A percentile compares a stretch with the other conserved stretches of the same genome.
phyloP scores from a whole-genome alignment of 202 grass and related monocot genomes.

The Saccharum hybrid region DNA sequence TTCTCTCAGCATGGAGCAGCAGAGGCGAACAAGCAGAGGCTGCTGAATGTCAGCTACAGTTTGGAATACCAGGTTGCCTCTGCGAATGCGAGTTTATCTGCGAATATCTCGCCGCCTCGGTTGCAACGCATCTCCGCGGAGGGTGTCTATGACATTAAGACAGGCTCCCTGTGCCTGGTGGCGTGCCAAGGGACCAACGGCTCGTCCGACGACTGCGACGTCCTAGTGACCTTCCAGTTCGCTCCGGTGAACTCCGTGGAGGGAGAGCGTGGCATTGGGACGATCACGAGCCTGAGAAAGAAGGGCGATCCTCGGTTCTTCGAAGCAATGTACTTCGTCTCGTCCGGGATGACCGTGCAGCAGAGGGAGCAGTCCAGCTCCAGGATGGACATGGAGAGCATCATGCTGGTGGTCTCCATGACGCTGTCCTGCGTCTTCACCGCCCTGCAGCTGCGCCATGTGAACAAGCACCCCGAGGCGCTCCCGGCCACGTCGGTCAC shows the following conservation, averaged over 20 bases:
- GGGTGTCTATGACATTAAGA: background rate
- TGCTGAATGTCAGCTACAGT: slow-evolving; percentile 59
- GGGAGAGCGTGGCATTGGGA: background rate
- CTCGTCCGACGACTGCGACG: background rate
- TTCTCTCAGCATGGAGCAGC: background rate
- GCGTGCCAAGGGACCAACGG: background rate
- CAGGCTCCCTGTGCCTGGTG: slow-evolving; percentile 3
- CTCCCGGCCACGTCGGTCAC: slow-evolving; percentile 49
- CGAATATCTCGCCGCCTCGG: background rate
- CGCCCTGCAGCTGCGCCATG: slow-evolving; percentile 43
- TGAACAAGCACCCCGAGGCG: slow-evolving; percentile 43
- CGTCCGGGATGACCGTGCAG: background rate
- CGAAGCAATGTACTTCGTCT: background rate
- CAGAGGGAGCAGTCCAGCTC: background rate
- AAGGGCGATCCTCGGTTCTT: background rate
- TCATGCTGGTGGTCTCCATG: slow-evolving; percentile 52
- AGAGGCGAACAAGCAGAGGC: background rate
- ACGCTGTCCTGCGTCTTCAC: slow-evolving; percentile 23
- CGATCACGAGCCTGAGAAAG: background rate
- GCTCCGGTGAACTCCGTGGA: background rate
- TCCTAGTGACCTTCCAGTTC: background rate
- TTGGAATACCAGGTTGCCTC: background rate
- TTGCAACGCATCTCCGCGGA: background rate
- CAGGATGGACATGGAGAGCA: slow-evolving; percentile 67
- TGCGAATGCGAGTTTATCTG: background rate